A percentile compares a stretch with the other conserved stretches of the same genome.
phyloP scores from a whole-genome alignment of 495 filamentous ascomycete genomes.

The Aspergillus coremiiformis region DNA sequence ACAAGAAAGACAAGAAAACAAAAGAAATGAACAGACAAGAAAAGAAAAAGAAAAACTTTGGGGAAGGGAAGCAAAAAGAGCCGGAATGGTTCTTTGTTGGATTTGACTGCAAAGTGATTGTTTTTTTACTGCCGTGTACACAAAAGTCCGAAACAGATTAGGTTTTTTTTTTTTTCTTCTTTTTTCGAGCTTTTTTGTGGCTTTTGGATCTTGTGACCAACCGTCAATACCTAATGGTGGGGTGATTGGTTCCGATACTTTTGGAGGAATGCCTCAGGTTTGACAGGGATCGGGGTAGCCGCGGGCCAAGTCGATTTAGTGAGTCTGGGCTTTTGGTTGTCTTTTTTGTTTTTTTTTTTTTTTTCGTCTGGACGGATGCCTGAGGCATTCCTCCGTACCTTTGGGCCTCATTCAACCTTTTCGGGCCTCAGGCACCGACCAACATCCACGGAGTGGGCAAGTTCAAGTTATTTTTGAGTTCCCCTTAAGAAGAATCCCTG shows the following conservation, averaged over 20 bases:
- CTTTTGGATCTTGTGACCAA: too few relatives aligned
- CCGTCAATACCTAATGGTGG: too few relatives aligned
- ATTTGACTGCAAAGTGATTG: background rate
- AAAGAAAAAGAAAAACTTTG: background rate
- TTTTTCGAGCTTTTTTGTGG: background rate
- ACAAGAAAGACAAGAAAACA: background rate
- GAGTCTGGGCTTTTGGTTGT: too few relatives aligned
- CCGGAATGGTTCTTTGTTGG: background rate
- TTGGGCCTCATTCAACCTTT: too few relatives aligned
- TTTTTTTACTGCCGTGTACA: too few relatives aligned
- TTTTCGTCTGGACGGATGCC: background rate
- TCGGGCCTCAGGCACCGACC: constrained; percentile 13
- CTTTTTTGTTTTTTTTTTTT: too few relatives aligned
- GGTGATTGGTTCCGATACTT: too few relatives aligned
- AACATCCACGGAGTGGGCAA: background rate
- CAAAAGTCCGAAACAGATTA: background rate
- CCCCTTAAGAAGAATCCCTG: constrained; percentile 15
- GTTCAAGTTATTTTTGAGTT: constrained; percentile 17
- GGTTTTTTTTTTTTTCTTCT: background rate
- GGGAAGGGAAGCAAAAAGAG: background rate
- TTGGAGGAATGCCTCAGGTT: background rate
- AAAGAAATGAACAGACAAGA: too few relatives aligned
- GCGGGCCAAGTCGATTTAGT: too few relatives aligned
- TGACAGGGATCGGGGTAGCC: background rate
- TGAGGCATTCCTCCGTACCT: too few relatives aligned